These are phyloP conservation scores for Phialophora verrucosa DNA, from an alignment of 2,329 filamentous ascomycete species.

Conservation along the genomic window DNA sequence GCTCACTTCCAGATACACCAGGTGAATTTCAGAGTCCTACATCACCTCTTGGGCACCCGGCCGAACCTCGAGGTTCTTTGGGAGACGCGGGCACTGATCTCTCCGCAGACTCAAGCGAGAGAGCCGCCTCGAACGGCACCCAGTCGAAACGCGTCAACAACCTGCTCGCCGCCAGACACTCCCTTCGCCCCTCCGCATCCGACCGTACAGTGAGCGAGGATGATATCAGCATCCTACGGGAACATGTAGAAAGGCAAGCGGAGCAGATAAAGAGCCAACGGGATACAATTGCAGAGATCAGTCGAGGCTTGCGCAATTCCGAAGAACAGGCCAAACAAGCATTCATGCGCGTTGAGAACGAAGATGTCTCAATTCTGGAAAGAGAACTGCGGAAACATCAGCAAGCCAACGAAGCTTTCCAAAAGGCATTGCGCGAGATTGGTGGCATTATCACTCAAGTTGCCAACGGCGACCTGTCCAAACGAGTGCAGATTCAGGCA, in stretches of 20 bases:
- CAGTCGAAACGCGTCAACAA: conserved; percentile 48
- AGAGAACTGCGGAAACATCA: conserved; percentile 95
- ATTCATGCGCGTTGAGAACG: conserved; percentile 79
- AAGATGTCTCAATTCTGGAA: conserved; percentile 87
- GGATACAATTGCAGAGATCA: conserved; percentile 82
- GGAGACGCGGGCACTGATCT: conserved; percentile 42
- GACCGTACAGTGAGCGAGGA: conserved; percentile 72
- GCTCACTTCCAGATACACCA: conserved; percentile 77
- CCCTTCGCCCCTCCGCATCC: conserved; percentile 52
- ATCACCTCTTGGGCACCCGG: conserved; percentile 67
- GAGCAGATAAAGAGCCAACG: conserved; percentile 88
- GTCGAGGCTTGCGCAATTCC: conserved; percentile 82
- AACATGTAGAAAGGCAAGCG: conserved; percentile 91
- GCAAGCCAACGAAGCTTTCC: conserved; percentile 97
- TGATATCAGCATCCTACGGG: conserved; percentile 81
- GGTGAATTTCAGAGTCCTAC: conserved; percentile 68
- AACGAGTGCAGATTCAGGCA: conserved; percentile 94
- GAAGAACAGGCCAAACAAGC: conserved; percentile 83
- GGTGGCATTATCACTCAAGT: conserved; percentile 97
- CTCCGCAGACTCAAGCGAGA: conserved; percentile 47
- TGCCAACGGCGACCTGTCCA: conserved; percentile 91
- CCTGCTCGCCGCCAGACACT: conserved; percentile 44
- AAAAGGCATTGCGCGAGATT: conserved; percentile 94
- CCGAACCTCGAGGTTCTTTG: conserved; percentile 46
- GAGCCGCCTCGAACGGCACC: conserved; percentile 35